phyloP scores from a whole-genome alignment of 441 rosid species.

The Iberis amara region DNA sequence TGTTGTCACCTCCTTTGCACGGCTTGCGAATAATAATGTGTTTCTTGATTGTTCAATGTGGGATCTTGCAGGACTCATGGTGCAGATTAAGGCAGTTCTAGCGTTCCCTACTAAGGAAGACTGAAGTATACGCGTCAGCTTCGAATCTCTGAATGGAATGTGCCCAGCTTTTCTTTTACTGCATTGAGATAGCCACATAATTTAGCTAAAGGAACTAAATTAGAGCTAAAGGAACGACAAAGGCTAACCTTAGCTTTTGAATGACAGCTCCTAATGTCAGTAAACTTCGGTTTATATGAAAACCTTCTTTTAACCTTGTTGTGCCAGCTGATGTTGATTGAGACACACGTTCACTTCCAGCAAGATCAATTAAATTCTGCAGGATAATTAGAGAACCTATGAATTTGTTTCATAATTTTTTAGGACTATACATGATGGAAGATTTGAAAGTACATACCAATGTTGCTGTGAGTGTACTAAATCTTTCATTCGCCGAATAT shows the following conservation, averaged over 20 bases:
- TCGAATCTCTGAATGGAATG: constrained; percentile 72
- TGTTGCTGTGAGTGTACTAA: constrained; percentile 70
- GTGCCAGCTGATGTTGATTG: constrained; percentile 66
- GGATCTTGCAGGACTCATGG: constrained; percentile 65
- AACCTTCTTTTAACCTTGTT: constrained; percentile 71
- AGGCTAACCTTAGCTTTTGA: constrained; percentile 66
- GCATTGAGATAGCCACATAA: constrained; percentile 35
- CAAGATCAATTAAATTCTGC: constrained; percentile 74
- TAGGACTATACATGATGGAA: constrained; percentile 7
- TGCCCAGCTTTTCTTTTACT: constrained; percentile 75
- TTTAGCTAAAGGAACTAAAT: constrained; percentile 20
- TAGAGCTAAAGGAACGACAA: too few relatives aligned
- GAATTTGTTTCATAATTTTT: constrained; percentile 1
- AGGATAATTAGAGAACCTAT: constrained; percentile 22
- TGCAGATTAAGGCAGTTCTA: constrained; percentile 70
- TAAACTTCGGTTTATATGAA: constrained; percentile 68
- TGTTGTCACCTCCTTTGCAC: constrained; percentile 77
- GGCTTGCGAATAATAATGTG: constrained; percentile 72
- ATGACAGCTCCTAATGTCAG: constrained; percentile 71
- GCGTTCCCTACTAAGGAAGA: constrained; percentile 66
- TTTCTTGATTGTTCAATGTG: constrained; percentile 82
- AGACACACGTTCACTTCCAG: constrained; percentile 81
- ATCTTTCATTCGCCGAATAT: constrained; percentile 51
- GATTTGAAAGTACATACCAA: constrained; percentile 47
- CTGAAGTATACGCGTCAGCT: constrained; percentile 73